Evolutionary conservation across 2,329 filamentous ascomycete species (phyloP).

Genomic region (Aschersonia sp.): DNA sequence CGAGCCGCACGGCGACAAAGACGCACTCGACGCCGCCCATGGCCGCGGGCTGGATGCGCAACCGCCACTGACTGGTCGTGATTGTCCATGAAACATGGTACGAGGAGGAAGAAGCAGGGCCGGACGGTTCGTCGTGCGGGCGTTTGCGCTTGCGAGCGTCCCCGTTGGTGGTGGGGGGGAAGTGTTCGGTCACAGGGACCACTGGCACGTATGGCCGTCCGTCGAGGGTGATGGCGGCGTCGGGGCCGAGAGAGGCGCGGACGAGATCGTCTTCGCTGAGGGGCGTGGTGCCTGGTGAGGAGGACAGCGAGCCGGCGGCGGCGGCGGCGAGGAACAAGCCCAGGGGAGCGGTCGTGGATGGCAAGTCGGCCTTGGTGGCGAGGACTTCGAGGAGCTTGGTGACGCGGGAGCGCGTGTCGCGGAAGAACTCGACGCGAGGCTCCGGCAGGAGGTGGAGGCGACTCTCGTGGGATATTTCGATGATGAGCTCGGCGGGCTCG

Average conservation of each 20-base stretch:
- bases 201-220: slow-evolving; percentile 28
- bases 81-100: slow-evolving; percentile 40
- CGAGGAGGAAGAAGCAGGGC: slow-evolving; percentile 10
- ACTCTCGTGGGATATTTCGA: slow-evolving; percentile 60
- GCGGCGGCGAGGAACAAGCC: slow-evolving; percentile 54
- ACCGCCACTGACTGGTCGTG: slow-evolving; percentile 55
- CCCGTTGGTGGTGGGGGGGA: slow-evolving; percentile 12
- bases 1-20: slow-evolving; percentile 62
- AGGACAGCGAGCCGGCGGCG: slow-evolving; percentile 44
- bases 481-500: slow-evolving; percentile 54
- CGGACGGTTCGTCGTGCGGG: slow-evolving; percentile 14
- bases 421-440: slow-evolving; percentile 57
- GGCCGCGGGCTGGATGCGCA: slow-evolving; percentile 45
- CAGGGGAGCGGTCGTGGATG: slow-evolving; percentile 42
- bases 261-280: slow-evolving; percentile 59
- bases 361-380: slow-evolving; percentile 63
- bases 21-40: slow-evolving; percentile 52
- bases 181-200: slow-evolving; percentile 11
- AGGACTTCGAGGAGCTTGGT: slow-evolving; percentile 65
- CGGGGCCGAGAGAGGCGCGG: slow-evolving; percentile 44
- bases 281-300: slow-evolving; percentile 54
- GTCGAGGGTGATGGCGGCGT: slow-evolving; percentile 45
- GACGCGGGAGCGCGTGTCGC: slow-evolving; percentile 54
- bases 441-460: slow-evolving; percentile 28
- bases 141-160: slow-evolving; percentile 31